Conservation (phyloP, 345 rosid genomes). For the Populus tremula region DNA sequence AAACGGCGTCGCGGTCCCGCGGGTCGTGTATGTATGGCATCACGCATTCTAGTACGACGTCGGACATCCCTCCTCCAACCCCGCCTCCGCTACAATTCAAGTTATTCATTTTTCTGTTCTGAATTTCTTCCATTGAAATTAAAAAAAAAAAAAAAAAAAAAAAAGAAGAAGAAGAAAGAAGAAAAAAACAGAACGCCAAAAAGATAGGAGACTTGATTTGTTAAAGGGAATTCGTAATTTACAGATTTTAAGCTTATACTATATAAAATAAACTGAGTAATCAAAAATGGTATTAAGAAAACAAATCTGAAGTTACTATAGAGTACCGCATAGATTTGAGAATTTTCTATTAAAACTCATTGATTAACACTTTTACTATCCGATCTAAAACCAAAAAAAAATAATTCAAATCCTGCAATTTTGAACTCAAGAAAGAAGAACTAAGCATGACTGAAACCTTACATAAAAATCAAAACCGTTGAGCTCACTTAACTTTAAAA, state of each 20-base stretch:
- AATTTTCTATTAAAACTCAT: not conserved
- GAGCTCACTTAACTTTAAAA: not conserved
- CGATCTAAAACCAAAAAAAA: not conserved
- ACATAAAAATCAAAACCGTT: not conserved
- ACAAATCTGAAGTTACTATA: no score
- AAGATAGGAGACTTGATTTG: no score
- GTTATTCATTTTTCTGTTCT: conserved; percentile 28
- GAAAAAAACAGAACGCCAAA: not conserved
- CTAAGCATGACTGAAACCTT: no score
- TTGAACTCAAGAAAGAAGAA: no score
- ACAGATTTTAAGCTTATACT: conserved; percentile 4
- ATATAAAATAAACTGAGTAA: not conserved
- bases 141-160: not conserved
- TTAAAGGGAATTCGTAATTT: not conserved
- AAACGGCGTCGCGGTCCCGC: conserved; percentile 69
- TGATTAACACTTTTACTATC: no score
- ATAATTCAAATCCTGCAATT: no score
- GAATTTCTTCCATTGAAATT: conserved; percentile 29
- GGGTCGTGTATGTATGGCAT: conserved; percentile 71
- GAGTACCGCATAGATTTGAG: conserved; percentile 10
- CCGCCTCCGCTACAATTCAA: not conserved
- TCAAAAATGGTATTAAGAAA: not conserved
- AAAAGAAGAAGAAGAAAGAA: not conserved
- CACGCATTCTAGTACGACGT: conserved; percentile 56
- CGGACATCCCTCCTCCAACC: conserved; percentile 30